Base-by-base conservation (phyloP, 768 basidiomycete species). In the Boletus speciosus region DNA sequence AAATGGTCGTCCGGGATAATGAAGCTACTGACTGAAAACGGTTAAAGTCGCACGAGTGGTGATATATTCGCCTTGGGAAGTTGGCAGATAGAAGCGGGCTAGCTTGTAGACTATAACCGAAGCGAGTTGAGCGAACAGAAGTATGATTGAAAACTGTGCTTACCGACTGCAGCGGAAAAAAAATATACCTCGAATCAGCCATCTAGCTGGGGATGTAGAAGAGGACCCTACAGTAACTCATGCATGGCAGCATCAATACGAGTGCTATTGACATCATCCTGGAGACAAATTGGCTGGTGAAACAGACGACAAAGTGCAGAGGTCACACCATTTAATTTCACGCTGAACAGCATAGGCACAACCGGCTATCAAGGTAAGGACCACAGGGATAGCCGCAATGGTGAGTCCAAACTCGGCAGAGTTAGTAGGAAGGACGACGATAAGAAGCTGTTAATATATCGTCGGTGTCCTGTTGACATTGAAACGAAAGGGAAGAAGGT, bases 321-420 rank as follows among this genome's bases (percentile, higher is more conserved):
- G 15, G 23, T 67, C 80, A 31, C 59, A 88, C 91, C 80, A 85
- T 69, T 84, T 91, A 57, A 93, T 83, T 72, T 93, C 91, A 51
- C 85, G 80, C 64, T 88, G 83, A 6, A 90, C 85, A 6, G 91
- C 88, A 35, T 83, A 61, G 15, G 81, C 85, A 62, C 84, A 86
- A 3, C 81, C 74, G 16, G 82, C 72, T 32, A 93, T 75, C 46
- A 93, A 75, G 34, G 80, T 54, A 19, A 93, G 73, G 15, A 90
- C 87, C 25, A 93, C 76, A 23, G 91, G 91, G 44, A 93, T 90
- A 10, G 92, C 91, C 21, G 87, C 80, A 47, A 93, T 79, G 3
- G 92, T 93, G 23, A 93, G 66, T 12, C 84, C 89, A 63, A 91
- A 93, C 71, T 93, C 92, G 4, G 85, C 82, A 0, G 84, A 83